These are phyloP conservation scores for Sporothrix sp. DNA, from an alignment of 2,329 filamentous ascomycete species.

Conservation along the genomic window DNA sequence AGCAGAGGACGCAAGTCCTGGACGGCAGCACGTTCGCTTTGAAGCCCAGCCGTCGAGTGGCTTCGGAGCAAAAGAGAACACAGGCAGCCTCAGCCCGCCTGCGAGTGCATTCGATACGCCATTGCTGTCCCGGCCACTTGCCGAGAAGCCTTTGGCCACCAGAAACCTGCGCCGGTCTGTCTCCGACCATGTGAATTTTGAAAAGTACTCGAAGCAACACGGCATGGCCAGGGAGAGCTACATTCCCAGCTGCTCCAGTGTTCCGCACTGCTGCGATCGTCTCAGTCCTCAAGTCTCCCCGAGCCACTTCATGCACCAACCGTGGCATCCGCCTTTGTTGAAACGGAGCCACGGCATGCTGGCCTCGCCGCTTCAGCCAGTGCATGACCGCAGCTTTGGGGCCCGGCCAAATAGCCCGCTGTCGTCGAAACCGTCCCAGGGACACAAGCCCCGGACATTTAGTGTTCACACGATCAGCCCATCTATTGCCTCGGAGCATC, in stretches of 20 bases:
- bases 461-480: conserved; percentile 15
- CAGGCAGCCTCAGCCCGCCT: too few relatives aligned
- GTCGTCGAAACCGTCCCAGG: background rate
- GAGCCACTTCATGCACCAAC: background rate
- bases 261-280: background rate
- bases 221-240: background rate
- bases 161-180: background rate
- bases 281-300: background rate
- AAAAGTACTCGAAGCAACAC: background rate
- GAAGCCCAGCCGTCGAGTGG: background rate
- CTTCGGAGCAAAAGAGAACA: too few relatives aligned
- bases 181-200: conserved; percentile 1
- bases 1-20: background rate
- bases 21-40: background rate
- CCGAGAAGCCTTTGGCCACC: too few relatives aligned
- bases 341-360: background rate
- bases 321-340: background rate
- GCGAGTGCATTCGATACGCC: too few relatives aligned
- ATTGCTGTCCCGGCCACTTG: too few relatives aligned
- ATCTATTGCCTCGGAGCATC: background rate
- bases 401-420: background rate
- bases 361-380: background rate
- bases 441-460: conserved; percentile 9
- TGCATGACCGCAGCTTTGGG: background rate
- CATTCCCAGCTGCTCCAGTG: background rate